Evolutionary conservation across 768 basidiomycete genomes (phyloP), one percentile per base, ranked within the genome.

Genomic region (Hericium coralloides): DNA sequence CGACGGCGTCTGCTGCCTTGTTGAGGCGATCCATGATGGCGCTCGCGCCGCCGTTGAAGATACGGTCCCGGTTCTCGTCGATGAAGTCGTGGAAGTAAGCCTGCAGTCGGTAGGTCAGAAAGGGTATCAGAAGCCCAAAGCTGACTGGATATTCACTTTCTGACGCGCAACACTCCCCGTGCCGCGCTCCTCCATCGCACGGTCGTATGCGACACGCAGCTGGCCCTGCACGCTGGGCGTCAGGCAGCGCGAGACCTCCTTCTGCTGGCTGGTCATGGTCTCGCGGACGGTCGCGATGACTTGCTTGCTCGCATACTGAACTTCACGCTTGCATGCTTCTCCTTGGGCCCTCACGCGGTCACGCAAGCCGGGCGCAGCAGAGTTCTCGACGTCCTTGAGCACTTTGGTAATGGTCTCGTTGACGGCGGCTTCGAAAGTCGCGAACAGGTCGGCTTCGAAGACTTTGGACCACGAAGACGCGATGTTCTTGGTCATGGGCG

Each of bases 371-470:
- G 64, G 56, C 0, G 81, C 74, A 17, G 82, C 78, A 2, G 78
- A 75, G 1, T 71, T 69, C 63, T 81, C 79, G 20, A 84, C 70
- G 38, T 82, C 80, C 53, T 72, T 63, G n/a, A 82, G 66, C 2
- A 84, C 70, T 22, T 72, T 65, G 48, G 70, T 69, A 58, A 84
- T 75, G 1, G 71, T 64, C 1, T 57, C 55, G 23, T 69, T 65
- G 6, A 74, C 71, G 1, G 70, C 67, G 5, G 63, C 55, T 59
- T 81, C 76, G 57, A 84, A 79, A 7, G 73, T 64, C 1, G 67
- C 70, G 62, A 84, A 82, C 10, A 84, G 67, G 61, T 84, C 79
- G 0, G 76, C 72, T 64, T 84, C 82, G 58, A 84, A 84, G n/a
- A 83, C 72, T 63, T 77, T 72, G 17, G 75, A 72, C 83, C 82